These are phyloP conservation scores for Sclerotinia sclerotiorum DNA, from an alignment of 2,329 filamentous ascomycete species.

Conservation along the genomic window DNA sequence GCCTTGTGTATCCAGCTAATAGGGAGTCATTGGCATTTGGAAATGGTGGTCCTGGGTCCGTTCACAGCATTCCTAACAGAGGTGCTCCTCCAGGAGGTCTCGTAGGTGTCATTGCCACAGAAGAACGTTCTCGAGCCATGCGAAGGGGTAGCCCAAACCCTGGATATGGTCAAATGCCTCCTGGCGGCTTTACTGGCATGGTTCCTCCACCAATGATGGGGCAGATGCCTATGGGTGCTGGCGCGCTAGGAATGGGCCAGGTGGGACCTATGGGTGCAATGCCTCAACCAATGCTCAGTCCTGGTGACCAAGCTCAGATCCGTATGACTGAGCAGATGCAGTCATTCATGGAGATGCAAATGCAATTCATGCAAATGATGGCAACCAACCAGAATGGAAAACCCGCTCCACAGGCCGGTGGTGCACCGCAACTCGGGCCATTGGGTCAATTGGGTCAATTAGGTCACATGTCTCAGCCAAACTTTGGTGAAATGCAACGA, in stretches of 20 bases:
- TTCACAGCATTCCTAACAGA: constrained; percentile 40
- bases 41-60: constrained; percentile 51
- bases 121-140: constrained; percentile 76
- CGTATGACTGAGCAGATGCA: constrained; percentile 82
- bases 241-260: constrained; percentile 36
- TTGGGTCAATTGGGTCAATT: constrained; percentile 24
- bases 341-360: constrained; percentile 90
- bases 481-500: constrained; percentile 31
- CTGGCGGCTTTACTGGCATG: constrained; percentile 39
- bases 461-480: constrained; percentile 32
- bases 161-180: constrained; percentile 44
- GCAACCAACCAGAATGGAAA: constrained; percentile 38
- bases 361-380: constrained; percentile 92
- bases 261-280: constrained; percentile 40
- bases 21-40: constrained; percentile 74
- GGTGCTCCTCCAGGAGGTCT: constrained; percentile 69
- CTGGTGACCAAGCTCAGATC: constrained; percentile 71
- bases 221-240: constrained; percentile 28
- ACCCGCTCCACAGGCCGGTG: constrained; percentile 11
- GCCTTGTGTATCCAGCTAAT: constrained; percentile 68
- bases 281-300: constrained; percentile 43
- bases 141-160: constrained; percentile 75
- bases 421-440: constrained; percentile 27
- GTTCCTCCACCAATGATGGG: constrained; percentile 23
- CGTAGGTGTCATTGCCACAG: constrained; percentile 82